phyloP scores from a whole-genome alignment of 1,284 basidiomycete species.

The Ustilago hordei region DNA sequence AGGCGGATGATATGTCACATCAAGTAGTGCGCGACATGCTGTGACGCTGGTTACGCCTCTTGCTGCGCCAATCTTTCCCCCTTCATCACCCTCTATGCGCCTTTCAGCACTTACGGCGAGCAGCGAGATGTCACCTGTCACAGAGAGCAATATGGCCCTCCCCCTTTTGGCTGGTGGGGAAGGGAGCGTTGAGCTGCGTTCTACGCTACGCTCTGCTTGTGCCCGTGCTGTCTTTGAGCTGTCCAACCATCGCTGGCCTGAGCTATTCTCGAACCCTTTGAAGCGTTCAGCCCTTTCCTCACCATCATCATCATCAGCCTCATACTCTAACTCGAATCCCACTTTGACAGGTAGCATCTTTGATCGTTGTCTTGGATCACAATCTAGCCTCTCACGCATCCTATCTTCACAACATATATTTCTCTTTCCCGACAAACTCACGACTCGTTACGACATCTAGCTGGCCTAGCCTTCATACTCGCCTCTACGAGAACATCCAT shows the following conservation, averaged over 20 bases:
- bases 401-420: background rate
- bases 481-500: background rate
- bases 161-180: background rate
- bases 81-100: background rate
- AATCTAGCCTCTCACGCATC: background rate
- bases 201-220: slow-evolving; percentile 1
- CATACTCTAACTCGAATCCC: background rate
- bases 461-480: slow-evolving; percentile 19
- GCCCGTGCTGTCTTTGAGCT: background rate
- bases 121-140: background rate
- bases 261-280: background rate
- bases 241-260: background rate
- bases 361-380: slow-evolving; percentile 22
- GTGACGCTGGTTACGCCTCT: background rate
- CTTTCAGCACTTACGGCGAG: background rate
- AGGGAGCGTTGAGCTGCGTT: slow-evolving; percentile 17
- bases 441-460: slow-evolving; percentile 6
- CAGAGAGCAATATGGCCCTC: background rate
- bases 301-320: background rate
- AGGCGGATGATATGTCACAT: slow-evolving; percentile 39
- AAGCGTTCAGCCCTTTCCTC: background rate
- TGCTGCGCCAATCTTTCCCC: background rate
- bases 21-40: slow-evolving; percentile 23
- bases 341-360: slow-evolving; percentile 12
- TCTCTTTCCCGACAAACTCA: background rate